These are phyloP conservation scores for Tephrocybe sp. DNA, from an alignment of 768 basidiomycete genomes.

Conservation along the genomic window DNA sequence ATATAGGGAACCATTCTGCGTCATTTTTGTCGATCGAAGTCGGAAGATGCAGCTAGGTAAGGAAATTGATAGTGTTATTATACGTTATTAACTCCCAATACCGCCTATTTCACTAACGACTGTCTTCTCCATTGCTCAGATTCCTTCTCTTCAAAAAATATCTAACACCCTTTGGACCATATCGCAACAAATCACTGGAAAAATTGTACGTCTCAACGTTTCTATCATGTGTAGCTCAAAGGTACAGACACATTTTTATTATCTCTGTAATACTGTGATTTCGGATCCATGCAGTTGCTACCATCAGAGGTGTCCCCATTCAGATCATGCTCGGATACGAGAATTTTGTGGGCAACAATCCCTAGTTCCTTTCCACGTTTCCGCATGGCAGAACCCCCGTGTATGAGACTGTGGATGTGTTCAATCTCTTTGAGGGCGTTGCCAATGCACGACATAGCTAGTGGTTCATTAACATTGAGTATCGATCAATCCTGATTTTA, in stretches of 20 bases:
- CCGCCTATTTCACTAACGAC: no score
- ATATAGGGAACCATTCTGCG: no score
- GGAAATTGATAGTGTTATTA: no score
- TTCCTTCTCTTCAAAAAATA: slow-evolving; percentile 30
- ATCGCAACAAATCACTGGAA: slow-evolving; percentile 38
- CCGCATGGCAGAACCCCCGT: slow-evolving; percentile 83
- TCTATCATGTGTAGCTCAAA: background rate
- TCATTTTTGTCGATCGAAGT: no score
- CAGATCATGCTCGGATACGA: slow-evolving; percentile 51
- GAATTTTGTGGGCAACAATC: slow-evolving; percentile 64
- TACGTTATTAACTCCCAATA: no score
- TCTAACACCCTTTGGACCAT: slow-evolving; percentile 61
- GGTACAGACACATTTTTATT: slow-evolving; percentile 3
- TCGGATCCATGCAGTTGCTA: slow-evolving; percentile 56
- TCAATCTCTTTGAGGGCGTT: slow-evolving; percentile 71
- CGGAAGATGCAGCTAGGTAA: no score
- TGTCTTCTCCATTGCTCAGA: no score
- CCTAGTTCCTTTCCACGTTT: slow-evolving; percentile 72
- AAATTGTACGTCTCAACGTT: slow-evolving; percentile 38
- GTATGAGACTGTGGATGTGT: slow-evolving; percentile 71
- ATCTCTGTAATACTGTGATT: no score
- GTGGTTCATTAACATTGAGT: slow-evolving; percentile 46
- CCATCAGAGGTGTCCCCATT: slow-evolving; percentile 55
- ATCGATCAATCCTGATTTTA: slow-evolving; percentile 24
- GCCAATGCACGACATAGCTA: slow-evolving; percentile 89